phyloP scores from a whole-genome alignment of 257 asterid genomes.

The Solanum clarkiae region DNA sequence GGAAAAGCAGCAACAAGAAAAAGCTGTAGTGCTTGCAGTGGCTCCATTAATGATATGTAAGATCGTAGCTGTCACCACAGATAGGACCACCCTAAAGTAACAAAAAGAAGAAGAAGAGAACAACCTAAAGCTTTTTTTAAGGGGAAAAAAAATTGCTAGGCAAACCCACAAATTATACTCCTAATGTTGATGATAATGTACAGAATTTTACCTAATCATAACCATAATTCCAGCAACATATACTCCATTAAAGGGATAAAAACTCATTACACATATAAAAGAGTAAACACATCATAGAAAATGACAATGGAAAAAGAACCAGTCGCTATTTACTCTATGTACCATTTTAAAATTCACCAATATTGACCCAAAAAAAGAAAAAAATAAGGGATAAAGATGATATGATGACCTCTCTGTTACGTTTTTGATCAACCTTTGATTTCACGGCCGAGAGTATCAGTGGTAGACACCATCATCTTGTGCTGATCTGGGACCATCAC shows the following conservation, averaged over 20 bases:
- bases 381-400: neutral
- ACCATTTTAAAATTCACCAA: neutral
- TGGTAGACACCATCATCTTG: constrained; percentile 8
- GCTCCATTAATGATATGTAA: neutral
- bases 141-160: neutral
- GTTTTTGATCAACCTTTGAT: constrained; percentile 10
- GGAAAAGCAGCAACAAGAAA: neutral
- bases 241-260: neutral
- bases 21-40: neutral
- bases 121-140: neutral
- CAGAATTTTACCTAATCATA: neutral
- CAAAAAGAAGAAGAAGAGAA: neutral
- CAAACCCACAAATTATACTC: neutral
- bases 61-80: neutral
- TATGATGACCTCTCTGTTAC: neutral
- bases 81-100: neutral
- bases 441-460: constrained; percentile 3
- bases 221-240: neutral
- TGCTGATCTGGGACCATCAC: constrained; percentile 7
- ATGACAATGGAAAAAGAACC: neutral
- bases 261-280: neutral
- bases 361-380: neutral
- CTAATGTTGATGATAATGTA: neutral
- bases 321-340: constrained; percentile 1
- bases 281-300: neutral